Percentiles rank a stretch among this genome's conserved stretches.
Evolutionary conservation across 257 asterid species (phyloP).

Genomic region (Pogostemon cablin): DNA sequence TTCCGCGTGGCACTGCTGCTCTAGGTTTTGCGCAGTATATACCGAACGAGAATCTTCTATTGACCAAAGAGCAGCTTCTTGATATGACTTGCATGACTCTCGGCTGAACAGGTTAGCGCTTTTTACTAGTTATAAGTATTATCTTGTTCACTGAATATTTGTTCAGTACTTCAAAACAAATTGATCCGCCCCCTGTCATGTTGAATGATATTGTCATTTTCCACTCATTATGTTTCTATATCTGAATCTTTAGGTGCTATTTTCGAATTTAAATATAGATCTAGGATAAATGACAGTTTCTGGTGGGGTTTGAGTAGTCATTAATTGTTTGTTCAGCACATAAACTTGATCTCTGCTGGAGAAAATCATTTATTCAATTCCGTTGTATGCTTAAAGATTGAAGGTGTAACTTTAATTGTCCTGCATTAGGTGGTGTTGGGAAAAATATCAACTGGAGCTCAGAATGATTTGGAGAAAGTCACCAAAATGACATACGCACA

Average conservation of each 20-base stretch:
- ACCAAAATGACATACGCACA: constrained; percentile 93
- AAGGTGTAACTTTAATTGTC: constrained; percentile 4
- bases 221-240: background rate
- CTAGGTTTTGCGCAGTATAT: constrained; percentile 96
- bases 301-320: background rate
- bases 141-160: background rate
- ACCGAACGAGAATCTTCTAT: constrained; percentile 87
- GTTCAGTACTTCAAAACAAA: background rate
- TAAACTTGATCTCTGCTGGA: background rate
- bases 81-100: constrained; percentile 98
- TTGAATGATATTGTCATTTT: background rate
- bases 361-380: background rate
- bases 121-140: background rate
- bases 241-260: background rate
- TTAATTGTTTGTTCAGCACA: background rate
- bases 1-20: constrained; percentile 97
- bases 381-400: background rate
- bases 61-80: constrained; percentile 92
- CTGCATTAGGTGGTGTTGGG: constrained; percentile 68
- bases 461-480: constrained; percentile 90
- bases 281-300: background rate
- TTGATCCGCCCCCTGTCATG: background rate
- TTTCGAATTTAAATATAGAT: background rate
- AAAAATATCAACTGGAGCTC: constrained; percentile 94
- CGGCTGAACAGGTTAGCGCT: constrained; percentile 79